Percentiles rank a stretch among this genome's conserved stretches.
Evolutionary conservation across 2,329 filamentous ascomycete genomes (phyloP).

Genomic region (Coniochaeta sp.): DNA sequence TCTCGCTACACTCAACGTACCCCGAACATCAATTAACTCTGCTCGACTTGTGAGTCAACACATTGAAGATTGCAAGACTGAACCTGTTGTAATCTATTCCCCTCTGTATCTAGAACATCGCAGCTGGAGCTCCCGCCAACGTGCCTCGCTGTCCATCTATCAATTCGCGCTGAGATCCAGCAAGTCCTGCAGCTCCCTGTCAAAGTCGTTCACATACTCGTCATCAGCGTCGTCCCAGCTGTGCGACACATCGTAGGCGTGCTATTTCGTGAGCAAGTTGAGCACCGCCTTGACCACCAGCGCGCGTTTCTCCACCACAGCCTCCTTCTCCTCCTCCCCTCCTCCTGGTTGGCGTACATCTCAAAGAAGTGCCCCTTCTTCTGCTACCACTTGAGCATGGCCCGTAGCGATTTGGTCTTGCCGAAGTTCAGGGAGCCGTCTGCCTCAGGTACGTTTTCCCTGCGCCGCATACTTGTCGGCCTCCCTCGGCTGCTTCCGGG

Average conservation of each 20-base stretch:
- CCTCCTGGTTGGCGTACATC: not conserved
- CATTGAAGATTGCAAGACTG: too few species aligned
- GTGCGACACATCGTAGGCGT: not conserved
- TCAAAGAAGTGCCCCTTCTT: not conserved
- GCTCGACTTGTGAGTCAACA: too few species aligned
- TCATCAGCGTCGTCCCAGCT: not conserved
- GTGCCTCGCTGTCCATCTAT: not conserved
- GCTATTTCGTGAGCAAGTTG: not conserved
- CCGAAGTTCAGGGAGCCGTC: not conserved
- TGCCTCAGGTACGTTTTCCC: not conserved
- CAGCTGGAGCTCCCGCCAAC: too few species aligned
- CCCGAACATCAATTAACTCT: too few species aligned
- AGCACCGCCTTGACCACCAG: not conserved
- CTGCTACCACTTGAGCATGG: not conserved
- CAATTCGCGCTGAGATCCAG: not conserved
- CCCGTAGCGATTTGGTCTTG: not conserved
- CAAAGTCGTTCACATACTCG: not conserved
- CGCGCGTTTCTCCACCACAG: not conserved
- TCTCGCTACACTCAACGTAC: too few species aligned
- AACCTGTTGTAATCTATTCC: too few species aligned
- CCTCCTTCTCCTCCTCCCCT: not conserved
- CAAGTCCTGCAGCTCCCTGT: not conserved
- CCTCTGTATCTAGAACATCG: too few species aligned
- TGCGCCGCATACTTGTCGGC: not conserved
- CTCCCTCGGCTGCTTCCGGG: not conserved